Conservation (phyloP, 306 rosid species). For the Medicago ruthenica region DNA sequence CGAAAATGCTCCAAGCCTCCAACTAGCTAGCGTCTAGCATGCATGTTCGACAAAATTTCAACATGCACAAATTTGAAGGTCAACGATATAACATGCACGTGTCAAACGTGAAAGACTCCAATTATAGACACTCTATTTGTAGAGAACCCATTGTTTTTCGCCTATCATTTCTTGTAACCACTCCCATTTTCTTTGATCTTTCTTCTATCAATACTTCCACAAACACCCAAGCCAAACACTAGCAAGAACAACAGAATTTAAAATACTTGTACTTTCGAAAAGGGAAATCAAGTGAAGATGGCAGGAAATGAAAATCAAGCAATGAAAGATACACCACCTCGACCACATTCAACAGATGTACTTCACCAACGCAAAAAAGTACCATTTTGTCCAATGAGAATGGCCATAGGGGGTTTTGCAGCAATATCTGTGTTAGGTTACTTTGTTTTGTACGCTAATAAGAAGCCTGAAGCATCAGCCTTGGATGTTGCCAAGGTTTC, state of each 20-base stretch:
- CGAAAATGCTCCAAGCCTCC: too few relatives aligned
- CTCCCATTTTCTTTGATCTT: not conserved
- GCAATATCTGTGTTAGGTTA: slow-evolving; percentile 53
- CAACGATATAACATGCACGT: not conserved
- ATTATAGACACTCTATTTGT: slow-evolving; percentile 28
- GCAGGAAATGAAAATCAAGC: slow-evolving; percentile 23
- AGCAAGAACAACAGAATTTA: not conserved
- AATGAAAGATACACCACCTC: slow-evolving; percentile 40
- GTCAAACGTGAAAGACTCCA: slow-evolving; percentile 31
- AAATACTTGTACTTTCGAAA: not conserved
- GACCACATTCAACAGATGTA: slow-evolving; percentile 49
- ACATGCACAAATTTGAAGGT: too few relatives aligned
- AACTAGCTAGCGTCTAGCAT: too few relatives aligned
- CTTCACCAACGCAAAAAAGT: slow-evolving; percentile 61
- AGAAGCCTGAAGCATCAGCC: slow-evolving; percentile 77
- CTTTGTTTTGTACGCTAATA: slow-evolving; percentile 60
- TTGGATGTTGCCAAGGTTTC: slow-evolving; percentile 69
- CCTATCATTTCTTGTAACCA: slow-evolving; percentile 42
- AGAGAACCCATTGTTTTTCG: slow-evolving; percentile 36
- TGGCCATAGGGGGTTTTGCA: slow-evolving; percentile 69
- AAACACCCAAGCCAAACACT: not conserved
- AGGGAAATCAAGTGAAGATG: slow-evolving; percentile 24
- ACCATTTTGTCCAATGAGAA: slow-evolving; percentile 54
- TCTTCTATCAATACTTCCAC: slow-evolving; percentile 13
- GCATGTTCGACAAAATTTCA: not conserved